Conservation (phyloP, 2,329 filamentous ascomycete species). For the Calonectria honghensis region DNA sequence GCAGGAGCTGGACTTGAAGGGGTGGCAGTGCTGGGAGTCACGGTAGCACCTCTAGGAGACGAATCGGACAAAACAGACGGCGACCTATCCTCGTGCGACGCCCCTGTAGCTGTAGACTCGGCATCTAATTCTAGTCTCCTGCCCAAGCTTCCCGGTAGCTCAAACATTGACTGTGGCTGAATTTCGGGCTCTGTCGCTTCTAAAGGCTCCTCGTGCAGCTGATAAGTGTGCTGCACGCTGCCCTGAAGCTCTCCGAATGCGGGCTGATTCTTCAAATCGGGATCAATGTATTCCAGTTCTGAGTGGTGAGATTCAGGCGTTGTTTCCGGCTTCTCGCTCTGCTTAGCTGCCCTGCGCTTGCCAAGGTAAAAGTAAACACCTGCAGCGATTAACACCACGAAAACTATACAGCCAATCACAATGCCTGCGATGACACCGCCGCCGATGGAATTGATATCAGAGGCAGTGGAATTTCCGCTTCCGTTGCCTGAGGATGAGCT, state of each 20-base stretch:
- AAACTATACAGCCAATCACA: background rate
- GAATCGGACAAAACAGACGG: background rate
- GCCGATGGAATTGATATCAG: background rate
- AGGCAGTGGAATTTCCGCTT: background rate
- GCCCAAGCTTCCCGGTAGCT: conserved; percentile 1
- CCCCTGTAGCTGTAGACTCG: background rate
- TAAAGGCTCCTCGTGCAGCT: conserved; percentile 1
- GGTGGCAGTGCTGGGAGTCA: background rate
- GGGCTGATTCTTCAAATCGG: background rate
- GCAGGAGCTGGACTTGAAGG: background rate
- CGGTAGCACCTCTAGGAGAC: background rate
- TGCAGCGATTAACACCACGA: background rate
- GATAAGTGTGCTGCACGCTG: background rate
- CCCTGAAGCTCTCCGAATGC: conserved; percentile 13
- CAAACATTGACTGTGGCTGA: background rate
- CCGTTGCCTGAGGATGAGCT: background rate
- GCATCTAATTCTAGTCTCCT: conserved; percentile 18
- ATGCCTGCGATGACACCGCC: conserved; percentile 7
- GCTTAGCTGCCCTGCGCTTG: background rate
- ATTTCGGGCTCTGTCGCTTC: background rate
- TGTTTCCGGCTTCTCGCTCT: background rate
- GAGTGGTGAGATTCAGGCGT: background rate
- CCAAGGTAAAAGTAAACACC: background rate
- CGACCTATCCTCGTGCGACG: background rate
- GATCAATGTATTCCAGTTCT: background rate